A percentile compares a stretch with the other conserved stretches of the same genome.
These are phyloP conservation scores for Monilinia polystroma DNA, from an alignment of 2,329 filamentous ascomycete genomes.

Conservation along the genomic window DNA sequence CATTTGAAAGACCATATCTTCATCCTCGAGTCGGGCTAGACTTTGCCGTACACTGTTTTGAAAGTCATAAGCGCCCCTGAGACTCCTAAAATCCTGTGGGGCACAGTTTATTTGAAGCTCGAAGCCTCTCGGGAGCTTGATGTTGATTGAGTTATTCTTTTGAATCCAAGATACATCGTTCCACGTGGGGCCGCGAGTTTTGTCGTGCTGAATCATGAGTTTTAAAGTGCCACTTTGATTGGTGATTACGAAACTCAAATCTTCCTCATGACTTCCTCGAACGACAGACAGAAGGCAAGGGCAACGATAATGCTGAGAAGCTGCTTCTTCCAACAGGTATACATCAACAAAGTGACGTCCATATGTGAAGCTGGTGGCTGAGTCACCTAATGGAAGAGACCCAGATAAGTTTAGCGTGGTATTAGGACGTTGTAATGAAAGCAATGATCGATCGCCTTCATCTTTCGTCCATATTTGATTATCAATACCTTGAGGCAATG, in stretches of 20 bases:
- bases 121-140: constrained; percentile 75
- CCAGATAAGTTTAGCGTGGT: constrained; percentile 53
- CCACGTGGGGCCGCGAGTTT: constrained; percentile 71
- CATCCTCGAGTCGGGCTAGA: constrained; percentile 66
- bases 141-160: constrained; percentile 61
- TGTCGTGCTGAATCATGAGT: constrained; percentile 67
- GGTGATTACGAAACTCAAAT: constrained; percentile 69
- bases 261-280: constrained; percentile 66
- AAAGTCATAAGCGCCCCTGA: constrained; percentile 86
- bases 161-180: constrained; percentile 78
- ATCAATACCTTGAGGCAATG: constrained; percentile 75
- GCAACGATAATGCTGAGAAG: constrained; percentile 66
- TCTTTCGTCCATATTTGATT: constrained; percentile 81
- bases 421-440: constrained; percentile 33
- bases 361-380: constrained; percentile 71
- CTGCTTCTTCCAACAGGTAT: constrained; percentile 70
- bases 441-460: constrained; percentile 36
- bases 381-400: constrained; percentile 76
- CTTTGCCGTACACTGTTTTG: constrained; percentile 72
- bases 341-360: constrained; percentile 73
- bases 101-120: constrained; percentile 67
- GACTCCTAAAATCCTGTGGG: constrained; percentile 72
- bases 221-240: constrained; percentile 80
- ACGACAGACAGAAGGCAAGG: constrained; percentile 75
- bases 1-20: constrained; percentile 66